Evolutionary conservation across 495 filamentous ascomycete species (phyloP).

Genomic region (Sporormia fimetaria): DNA sequence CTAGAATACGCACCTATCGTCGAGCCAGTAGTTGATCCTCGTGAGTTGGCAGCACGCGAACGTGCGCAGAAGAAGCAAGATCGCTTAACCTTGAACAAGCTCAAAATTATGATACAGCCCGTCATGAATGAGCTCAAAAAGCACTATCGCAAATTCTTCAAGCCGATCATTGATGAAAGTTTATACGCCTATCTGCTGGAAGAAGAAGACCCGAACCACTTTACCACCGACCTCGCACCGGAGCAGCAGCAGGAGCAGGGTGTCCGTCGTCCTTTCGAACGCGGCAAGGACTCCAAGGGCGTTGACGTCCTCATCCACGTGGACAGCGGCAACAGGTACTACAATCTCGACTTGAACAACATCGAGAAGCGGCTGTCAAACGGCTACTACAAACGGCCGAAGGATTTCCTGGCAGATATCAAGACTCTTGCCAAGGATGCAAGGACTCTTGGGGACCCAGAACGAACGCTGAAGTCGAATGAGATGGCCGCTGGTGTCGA

Average conservation of each 20-base stretch:
- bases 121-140: constrained; percentile 92
- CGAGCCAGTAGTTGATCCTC: constrained; percentile 43
- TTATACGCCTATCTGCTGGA: constrained; percentile 69
- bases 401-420: constrained; percentile 79
- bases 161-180: constrained; percentile 59
- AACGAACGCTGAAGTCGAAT: constrained; percentile 70
- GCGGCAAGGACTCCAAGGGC: constrained; percentile 63
- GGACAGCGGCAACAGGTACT: constrained; percentile 69
- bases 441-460: constrained; percentile 56
- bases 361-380: constrained; percentile 92
- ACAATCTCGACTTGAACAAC: constrained; percentile 85
- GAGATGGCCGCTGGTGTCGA: constrained; percentile 86
- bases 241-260: constrained; percentile 42
- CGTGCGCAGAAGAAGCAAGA: constrained; percentile 72
- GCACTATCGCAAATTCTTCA: constrained; percentile 71
- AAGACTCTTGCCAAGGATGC: constrained; percentile 74
- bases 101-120: constrained; percentile 79
- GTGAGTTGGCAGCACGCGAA: constrained; percentile 46
- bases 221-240: constrained; percentile 61
- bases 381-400: constrained; percentile 82
- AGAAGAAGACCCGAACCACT: constrained; percentile 68
- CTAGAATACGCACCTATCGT: constrained; percentile 60
- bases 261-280: constrained; percentile 59
- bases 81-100: constrained; percentile 61
- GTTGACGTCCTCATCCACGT: constrained; percentile 56